phyloP scores from a whole-genome alignment of 202 grass and related monocot species.

The Schoenoplectus tabernaemontani region DNA sequence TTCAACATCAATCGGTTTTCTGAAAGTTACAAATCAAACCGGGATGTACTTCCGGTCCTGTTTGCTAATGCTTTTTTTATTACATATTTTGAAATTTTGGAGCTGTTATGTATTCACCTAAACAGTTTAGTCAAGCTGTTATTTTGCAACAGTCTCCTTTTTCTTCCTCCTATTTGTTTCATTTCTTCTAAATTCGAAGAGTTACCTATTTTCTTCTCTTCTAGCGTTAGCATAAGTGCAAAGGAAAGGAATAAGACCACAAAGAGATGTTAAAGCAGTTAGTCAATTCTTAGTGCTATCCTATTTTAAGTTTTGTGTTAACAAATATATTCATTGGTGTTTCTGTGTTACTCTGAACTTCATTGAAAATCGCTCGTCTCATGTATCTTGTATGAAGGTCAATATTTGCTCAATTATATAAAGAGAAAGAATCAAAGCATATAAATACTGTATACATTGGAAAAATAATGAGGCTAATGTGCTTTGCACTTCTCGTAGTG shows the following conservation, averaged over 20 bases:
- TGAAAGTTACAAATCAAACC: background rate
- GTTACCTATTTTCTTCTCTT: background rate
- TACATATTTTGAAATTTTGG: background rate
- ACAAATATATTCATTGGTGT: background rate
- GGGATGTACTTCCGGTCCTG: background rate
- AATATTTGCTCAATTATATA: background rate
- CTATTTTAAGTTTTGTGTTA: background rate
- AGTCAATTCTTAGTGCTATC: background rate
- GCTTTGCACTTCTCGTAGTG: too few species aligned
- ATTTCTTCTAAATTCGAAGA: background rate
- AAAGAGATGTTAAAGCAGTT: too few species aligned
- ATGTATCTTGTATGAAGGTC: background rate
- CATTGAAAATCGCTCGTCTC: background rate
- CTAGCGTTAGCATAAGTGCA: background rate
- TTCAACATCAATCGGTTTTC: background rate
- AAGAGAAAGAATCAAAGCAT: too few species aligned
- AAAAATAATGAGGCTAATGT: too few species aligned
- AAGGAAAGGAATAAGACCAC: too few species aligned
- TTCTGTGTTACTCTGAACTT: background rate
- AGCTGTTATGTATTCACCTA: background rate
- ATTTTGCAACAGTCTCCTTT: too few species aligned
- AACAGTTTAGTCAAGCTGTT: background rate
- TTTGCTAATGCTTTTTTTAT: background rate
- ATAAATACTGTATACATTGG: too few species aligned
- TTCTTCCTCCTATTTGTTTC: too few species aligned